A percentile compares a stretch with the other conserved stretches of the same genome.
phyloP scores from a whole-genome alignment of 192 early-diverging fungal genomes.

The Coemansia sp. region DNA sequence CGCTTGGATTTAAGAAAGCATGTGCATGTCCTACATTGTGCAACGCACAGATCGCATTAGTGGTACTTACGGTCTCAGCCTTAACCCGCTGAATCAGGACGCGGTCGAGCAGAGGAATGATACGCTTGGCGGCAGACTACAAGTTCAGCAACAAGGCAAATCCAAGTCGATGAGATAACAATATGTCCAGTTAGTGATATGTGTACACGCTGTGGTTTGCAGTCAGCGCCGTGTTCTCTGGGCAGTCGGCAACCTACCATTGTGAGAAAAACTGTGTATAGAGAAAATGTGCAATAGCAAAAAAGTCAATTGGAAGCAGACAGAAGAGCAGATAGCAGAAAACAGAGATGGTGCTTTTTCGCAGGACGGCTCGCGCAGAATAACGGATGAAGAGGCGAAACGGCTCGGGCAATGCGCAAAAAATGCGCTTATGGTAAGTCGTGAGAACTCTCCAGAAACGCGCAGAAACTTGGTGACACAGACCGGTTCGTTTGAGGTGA shows the following conservation, averaged over 20 bases:
- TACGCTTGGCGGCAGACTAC: conserved; percentile 66
- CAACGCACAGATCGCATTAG: neutral
- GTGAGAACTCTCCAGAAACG: conserved; percentile 21
- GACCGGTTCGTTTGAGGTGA: neutral
- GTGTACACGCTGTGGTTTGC: neutral
- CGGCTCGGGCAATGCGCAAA: neutral
- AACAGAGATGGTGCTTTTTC: neutral
- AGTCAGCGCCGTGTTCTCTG: neutral
- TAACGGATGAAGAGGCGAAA: neutral
- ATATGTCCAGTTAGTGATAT: neutral
- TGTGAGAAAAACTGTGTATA: conserved; percentile 2
- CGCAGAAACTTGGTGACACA: conserved; percentile 13
- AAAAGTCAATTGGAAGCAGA: neutral
- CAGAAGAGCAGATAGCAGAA: neutral
- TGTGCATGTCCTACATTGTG: neutral
- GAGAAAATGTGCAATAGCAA: neutral
- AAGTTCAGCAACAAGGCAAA: neutral
- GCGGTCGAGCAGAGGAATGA: conserved; percentile 97
- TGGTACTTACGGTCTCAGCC: conserved; percentile 61
- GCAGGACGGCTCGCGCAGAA: neutral
- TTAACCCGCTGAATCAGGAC: conserved; percentile 97
- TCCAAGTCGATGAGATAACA: neutral
- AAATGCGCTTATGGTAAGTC: conserved; percentile 26
- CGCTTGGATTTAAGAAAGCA: neutral
- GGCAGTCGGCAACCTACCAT: conserved; percentile 8